Percentiles rank a stretch among this genome's conserved stretches.
phyloP scores from a whole-genome alignment of 768 basidiomycete genomes.

The Kwoniella dejecticola region DNA sequence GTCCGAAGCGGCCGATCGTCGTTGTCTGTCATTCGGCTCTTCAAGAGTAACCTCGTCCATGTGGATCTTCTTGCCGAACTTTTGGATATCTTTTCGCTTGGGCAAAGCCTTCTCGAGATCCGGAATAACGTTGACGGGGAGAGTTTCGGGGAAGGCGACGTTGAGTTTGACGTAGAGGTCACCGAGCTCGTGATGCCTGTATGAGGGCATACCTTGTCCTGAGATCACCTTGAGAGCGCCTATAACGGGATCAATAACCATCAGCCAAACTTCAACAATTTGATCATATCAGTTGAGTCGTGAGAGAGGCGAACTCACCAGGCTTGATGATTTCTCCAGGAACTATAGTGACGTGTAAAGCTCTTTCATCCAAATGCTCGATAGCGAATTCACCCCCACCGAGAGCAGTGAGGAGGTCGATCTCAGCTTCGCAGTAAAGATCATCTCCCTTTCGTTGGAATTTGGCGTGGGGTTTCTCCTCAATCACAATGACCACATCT shows the following conservation, averaged over 20 bases:
- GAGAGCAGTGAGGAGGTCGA: conserved; percentile 90
- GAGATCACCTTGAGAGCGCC: conserved; percentile 87
- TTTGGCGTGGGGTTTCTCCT: conserved; percentile 81
- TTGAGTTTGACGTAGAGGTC: conserved; percentile 85
- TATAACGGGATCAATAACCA: conserved; percentile 48
- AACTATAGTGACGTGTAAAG: conserved; percentile 72
- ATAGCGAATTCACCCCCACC: conserved; percentile 88
- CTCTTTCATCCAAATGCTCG: conserved; percentile 91
- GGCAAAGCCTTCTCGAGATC: conserved; percentile 84
- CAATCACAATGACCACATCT: conserved; percentile 95
- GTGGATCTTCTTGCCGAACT: conserved; percentile 66
- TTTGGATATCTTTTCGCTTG: conserved; percentile 68
- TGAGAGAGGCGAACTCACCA: conserved; percentile 61
- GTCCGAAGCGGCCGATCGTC: conserved; percentile 59
- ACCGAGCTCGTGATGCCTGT: conserved; percentile 93
- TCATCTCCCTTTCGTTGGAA: conserved; percentile 83
- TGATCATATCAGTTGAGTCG: background rate
- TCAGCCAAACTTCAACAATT: too few relatives aligned
- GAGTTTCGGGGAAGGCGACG: conserved; percentile 83
- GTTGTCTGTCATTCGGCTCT: conserved; percentile 72
- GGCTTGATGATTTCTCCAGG: conserved; percentile 93
- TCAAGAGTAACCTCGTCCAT: conserved; percentile 84
- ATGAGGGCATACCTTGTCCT: conserved; percentile 98
- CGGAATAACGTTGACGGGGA: conserved; percentile 68
- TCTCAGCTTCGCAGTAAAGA: conserved; percentile 79